Evolutionary conservation across 2,329 filamentous ascomycete genomes (phyloP), one percentile per base, ranked within the genome.

Genomic region (Botrytis medusae): DNA sequence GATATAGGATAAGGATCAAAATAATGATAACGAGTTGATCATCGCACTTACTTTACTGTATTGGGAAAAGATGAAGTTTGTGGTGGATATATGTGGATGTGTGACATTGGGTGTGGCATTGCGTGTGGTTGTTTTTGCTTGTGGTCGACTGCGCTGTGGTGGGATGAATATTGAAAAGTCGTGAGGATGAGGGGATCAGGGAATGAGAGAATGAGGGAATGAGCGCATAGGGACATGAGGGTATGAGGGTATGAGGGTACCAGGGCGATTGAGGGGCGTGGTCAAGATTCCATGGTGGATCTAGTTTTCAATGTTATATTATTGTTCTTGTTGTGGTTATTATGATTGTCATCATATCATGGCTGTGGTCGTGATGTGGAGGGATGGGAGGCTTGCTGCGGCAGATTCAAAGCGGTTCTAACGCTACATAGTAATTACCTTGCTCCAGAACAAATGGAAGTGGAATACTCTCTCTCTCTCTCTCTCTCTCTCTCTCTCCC

Each of bases 61-160:
- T 25, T 51, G 20, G 64, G 64, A 67, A 67, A 67, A 46, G 46
- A 67, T 67, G 64, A 51, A 67, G 64, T 18, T 51, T 67, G 64
- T n/a, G 29, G n/a, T 69, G 54, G 29, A 69, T 29, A 34, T 12
- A 2, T 18, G 44, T 42, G 12, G 34, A 44, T 69, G 37, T 54
- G 48, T 54, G 48, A 54, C 48, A 54, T 54, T 54, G 48, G 48
- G 48, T 54, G 48, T 54, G 48, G 48, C 48, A 54, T 54, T 54
- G 48, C 1, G 22, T 44, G 20, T 69, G 65, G 25, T 25, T 57
- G 12, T 25, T 9, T 29, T 20, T 40, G 34, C 32, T 10, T 51
- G 22, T n/a, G 32, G 22, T 37, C 34, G 10, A 59, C 16, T 34
- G 14, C 44, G n/a, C 16, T 34, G 14, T 60, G n/a, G 44, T 69